phyloP scores from a whole-genome alignment of 805 yeast genomes.

The Suhomyces sp. region DNA sequence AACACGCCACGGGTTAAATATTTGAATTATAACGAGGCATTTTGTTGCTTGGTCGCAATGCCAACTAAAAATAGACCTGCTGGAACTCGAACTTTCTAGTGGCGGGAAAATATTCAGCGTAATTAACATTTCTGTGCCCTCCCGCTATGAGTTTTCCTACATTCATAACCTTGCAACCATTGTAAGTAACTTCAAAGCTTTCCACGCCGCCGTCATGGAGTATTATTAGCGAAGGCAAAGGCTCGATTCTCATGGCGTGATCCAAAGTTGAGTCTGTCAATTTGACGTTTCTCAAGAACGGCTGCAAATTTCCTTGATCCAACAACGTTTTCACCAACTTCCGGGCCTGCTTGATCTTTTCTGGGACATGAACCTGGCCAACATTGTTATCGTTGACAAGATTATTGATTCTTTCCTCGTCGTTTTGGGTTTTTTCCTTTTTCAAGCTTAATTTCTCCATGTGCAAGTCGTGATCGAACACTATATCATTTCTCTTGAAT shows the following conservation, averaged over 20 bases:
- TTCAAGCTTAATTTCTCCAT: conserved; percentile 24
- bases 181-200: conserved; percentile 69
- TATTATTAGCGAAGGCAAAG: conserved; percentile 65
- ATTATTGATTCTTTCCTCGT: conserved; percentile 21
- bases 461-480: conserved; percentile 44
- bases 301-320: conserved; percentile 87
- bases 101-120: conserved; percentile 71
- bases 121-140: conserved; percentile 46
- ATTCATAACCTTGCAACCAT: conserved; percentile 78
- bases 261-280: conserved; percentile 72
- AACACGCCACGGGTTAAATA: neutral
- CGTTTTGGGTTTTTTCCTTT: conserved; percentile 10
- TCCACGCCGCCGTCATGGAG: conserved; percentile 73
- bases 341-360: conserved; percentile 57
- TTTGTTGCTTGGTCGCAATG: neutral
- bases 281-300: conserved; percentile 59
- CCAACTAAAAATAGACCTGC: conserved; percentile 35
- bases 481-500: conserved; percentile 66
- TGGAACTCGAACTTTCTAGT: conserved; percentile 49
- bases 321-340: conserved; percentile 74
- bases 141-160: conserved; percentile 37
- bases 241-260: conserved; percentile 65
- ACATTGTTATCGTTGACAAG: conserved; percentile 16
- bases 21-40: neutral
- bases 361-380: conserved; percentile 29